A percentile compares a stretch with the other conserved stretches of the same genome.
phyloP scores from a whole-genome alignment of 352 stramenopile species.

The Lagenidium sp. region DNA sequence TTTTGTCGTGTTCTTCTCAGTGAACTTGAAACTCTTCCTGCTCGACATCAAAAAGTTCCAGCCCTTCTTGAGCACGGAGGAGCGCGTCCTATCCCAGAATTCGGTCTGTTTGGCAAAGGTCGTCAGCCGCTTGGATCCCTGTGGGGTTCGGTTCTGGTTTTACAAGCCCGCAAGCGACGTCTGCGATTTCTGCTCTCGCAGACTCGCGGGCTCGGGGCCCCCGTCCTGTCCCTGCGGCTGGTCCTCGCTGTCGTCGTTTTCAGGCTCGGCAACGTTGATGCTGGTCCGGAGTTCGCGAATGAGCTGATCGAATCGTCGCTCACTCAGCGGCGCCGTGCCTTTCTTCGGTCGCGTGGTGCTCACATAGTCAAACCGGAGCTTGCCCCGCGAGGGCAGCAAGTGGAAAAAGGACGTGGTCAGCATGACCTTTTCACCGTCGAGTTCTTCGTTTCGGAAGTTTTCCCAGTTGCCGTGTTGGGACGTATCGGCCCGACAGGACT shows the following conservation, averaged over 20 bases:
- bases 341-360: conserved; percentile 65
- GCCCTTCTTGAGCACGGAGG: conserved; percentile 29
- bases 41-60: conserved; percentile 20
- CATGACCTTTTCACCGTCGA: conserved; percentile 61
- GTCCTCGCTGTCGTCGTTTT: neutral
- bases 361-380: conserved; percentile 88
- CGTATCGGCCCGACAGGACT: conserved; percentile 49
- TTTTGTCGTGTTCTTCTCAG: conserved; percentile 30
- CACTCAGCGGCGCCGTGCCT: conserved; percentile 49
- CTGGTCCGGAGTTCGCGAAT: conserved; percentile 50
- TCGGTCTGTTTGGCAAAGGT: conserved; percentile 25
- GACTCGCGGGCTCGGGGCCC: no score
- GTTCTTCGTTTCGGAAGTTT: conserved; percentile 88
- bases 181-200: no score
- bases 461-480: conserved; percentile 89
- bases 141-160: no score
- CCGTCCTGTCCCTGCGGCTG: neutral
- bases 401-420: conserved; percentile 78
- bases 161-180: no score
- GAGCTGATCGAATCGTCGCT: conserved; percentile 63
- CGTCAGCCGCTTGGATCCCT: neutral
- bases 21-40: conserved; percentile 31
- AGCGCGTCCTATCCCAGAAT: conserved; percentile 42
- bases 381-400: conserved; percentile 51
- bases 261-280: conserved; percentile 5